phyloP scores from a whole-genome alignment of 2,329 filamentous ascomycete species.

The Penicillium sp. region DNA sequence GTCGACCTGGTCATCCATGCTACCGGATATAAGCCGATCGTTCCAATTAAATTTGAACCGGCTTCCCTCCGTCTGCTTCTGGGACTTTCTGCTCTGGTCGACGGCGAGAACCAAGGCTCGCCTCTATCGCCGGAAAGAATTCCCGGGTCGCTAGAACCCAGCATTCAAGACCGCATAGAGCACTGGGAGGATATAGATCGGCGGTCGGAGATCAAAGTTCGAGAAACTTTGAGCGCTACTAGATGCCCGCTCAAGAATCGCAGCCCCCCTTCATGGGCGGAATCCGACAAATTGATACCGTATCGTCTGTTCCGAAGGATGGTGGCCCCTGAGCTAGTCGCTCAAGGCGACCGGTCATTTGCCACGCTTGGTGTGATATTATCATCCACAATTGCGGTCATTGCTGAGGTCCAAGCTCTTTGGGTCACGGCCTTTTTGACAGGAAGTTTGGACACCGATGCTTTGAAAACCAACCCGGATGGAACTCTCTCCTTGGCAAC shows the following conservation, averaged over 20 bases:
- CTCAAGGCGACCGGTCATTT: constrained; percentile 25
- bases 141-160: neutral
- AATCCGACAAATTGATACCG: constrained; percentile 2
- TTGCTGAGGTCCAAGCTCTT: constrained; percentile 27
- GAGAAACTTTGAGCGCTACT: constrained; percentile 5
- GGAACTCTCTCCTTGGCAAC: neutral
- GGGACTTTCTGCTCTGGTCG: constrained; percentile 13
- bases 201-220: constrained; percentile 3
- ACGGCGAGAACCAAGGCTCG: neutral
- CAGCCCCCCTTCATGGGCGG: constrained; percentile 1
- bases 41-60: constrained; percentile 22
- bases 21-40: constrained; percentile 25
- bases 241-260: constrained; percentile 2
- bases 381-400: constrained; percentile 21
- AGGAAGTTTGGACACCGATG: constrained; percentile 14
- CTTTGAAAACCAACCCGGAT: neutral
- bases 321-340: constrained; percentile 22
- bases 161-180: neutral
- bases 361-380: constrained; percentile 19
- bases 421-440: constrained; percentile 28
- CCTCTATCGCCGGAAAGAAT: constrained; percentile 1
- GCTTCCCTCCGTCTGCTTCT: constrained; percentile 11
- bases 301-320: constrained; percentile 29
- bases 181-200: constrained; percentile 18
- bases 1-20: constrained; percentile 25